Evolutionary conservation across 441 rosid genomes (phyloP), one percentile per base, ranked within the genome.

Genomic region (Codiaeum variegatum): DNA sequence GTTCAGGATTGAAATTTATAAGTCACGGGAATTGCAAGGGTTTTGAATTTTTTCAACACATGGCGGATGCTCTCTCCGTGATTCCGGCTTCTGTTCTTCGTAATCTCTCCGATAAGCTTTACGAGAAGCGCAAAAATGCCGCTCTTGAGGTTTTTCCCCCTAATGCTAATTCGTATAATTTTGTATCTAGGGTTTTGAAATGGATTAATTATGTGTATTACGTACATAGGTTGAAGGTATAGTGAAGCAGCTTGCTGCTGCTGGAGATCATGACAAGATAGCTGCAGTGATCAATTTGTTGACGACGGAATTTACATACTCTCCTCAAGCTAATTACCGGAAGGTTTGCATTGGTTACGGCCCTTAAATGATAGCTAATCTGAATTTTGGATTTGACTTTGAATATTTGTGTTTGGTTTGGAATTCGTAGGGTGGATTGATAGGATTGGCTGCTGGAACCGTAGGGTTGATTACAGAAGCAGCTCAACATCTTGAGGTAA

Each of bases 41-140:
- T 31, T 70, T 10, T 28, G 29, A 11, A 12, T 10, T 63, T 10
- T 23, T 11, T 63, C 34, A 5, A 19, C 79, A 78, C 66, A 93
- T 94, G 99, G 89, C 93, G 69, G 98, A 96, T 81, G 77, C 85
- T 67, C 82, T 83, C 67, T 68, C 85, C 7, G 92, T 75, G 77
- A 77, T 96, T 84, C 88, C 99, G 56, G 67, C 95, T 13, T 75
- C 90, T 49, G 88, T 96, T 67, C 77, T 90, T 68, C 99, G 99
- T 61, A 96, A 91, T 82, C 92, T 96, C 55, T 86, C 99, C 62
- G 99, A 96, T 80, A 96, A 92, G 93, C 97, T 96, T 65, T 96
- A 96, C 60, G 99, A 96, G 90, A 96, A 92, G 88, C 96, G 99
- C 62, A 96, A 96, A 76, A 92, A 92, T 83, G 99, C 98, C 4